Percentiles rank a stretch among this genome's conserved stretches.
phyloP scores from a whole-genome alignment of 306 rosid genomes.

The Begonia peltatifolia region DNA sequence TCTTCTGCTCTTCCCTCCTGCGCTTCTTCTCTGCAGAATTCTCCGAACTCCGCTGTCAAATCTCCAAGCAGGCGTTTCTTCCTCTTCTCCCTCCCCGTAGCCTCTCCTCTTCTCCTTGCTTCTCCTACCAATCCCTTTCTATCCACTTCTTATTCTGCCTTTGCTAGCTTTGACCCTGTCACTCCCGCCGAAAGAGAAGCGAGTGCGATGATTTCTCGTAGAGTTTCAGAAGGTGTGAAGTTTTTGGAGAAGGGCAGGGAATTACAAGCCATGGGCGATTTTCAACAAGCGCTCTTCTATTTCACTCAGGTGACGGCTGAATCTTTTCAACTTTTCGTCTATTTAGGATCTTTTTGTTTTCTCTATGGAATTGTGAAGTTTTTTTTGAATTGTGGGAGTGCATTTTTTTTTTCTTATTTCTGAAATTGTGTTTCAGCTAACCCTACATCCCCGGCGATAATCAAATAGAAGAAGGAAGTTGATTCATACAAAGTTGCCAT shows the following conservation, averaged over 20 bases:
- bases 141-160: slow-evolving; percentile 12
- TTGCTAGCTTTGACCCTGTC: slow-evolving; percentile 35
- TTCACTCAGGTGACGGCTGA: slow-evolving; percentile 35
- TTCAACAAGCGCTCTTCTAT: slow-evolving; percentile 41
- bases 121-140: slow-evolving; percentile 1
- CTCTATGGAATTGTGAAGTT: no score
- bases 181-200: slow-evolving; percentile 36
- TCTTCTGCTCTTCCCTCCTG: slow-evolving; percentile 16
- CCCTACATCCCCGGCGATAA: no score
- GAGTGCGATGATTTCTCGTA: slow-evolving; percentile 28
- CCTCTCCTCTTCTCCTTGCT: slow-evolving; percentile 29
- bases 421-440: no score
- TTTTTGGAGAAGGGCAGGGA: slow-evolving; percentile 68
- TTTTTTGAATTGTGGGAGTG: no score
- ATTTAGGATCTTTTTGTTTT: no score
- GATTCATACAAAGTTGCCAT: no score
- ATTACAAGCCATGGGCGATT: slow-evolving; percentile 58
- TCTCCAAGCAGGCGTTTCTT: slow-evolving; percentile 31
- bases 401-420: no score
- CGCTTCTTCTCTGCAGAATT: slow-evolving; percentile 6
- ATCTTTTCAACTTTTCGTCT: no score
- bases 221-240: slow-evolving; percentile 46
- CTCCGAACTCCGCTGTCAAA: slow-evolving; percentile 5
- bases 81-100: slow-evolving; percentile 38
- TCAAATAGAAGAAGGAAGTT: no score